Conservation (phyloP, 208 protist genomes). For the Willaertia magna region DNA sequence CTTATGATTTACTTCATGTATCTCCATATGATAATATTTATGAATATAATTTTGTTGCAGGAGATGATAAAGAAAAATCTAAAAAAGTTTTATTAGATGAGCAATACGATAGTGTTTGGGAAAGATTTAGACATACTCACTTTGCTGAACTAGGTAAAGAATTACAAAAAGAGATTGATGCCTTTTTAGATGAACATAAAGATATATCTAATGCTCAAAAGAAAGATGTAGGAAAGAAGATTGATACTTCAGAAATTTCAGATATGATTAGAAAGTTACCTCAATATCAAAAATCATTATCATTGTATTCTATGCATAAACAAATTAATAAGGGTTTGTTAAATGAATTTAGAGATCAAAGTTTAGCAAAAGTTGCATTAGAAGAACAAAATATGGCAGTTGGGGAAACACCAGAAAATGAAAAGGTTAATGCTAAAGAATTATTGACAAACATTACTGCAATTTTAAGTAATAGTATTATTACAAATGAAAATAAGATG, state of each 20-base stretch:
- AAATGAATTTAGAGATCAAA: background rate
- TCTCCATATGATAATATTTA: background rate
- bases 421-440: background rate
- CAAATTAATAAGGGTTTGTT: background rate
- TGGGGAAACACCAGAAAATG: background rate
- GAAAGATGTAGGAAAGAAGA: background rate
- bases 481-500: background rate
- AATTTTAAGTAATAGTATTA: background rate
- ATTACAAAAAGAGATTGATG: background rate
- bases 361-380: background rate
- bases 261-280: slow-evolving; percentile 1
- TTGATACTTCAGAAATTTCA: background rate
- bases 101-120: background rate
- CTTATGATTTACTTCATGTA: slow-evolving; percentile 8
- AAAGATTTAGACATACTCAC: background rate
- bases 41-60: background rate
- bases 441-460: background rate
- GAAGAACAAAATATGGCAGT: slow-evolving; percentile 11
- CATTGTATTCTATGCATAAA: background rate
- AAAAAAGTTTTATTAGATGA: background rate
- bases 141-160: background rate
- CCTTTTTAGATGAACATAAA: background rate
- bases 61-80: background rate
- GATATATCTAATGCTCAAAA: background rate
- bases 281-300: background rate